Evolutionary conservation across 805 yeast genomes (phyloP).

Genomic region (Blastobotrys attinorum): DNA sequence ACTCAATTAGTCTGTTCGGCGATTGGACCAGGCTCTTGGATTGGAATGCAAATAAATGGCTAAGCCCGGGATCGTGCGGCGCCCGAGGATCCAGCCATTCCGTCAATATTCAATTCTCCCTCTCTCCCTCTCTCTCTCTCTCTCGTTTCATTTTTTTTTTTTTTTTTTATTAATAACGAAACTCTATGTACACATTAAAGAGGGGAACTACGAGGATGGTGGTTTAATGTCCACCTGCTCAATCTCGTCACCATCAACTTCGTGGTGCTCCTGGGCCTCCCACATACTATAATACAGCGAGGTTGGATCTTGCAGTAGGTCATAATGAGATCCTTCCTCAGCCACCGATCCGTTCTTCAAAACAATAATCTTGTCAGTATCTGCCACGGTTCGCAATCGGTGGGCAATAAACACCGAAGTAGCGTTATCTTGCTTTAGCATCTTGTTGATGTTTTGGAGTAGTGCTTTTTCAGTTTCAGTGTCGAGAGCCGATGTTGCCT

Average conservation of each 20-base stretch:
- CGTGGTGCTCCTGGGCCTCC: constrained; percentile 83
- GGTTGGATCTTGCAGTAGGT: constrained; percentile 42
- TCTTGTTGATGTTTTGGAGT: constrained; percentile 59
- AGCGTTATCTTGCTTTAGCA: constrained; percentile 49
- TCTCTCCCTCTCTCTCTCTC: no score
- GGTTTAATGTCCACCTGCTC: background rate
- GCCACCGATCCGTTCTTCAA: constrained; percentile 67
- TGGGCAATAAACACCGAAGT: constrained; percentile 94
- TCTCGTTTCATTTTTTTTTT: no score
- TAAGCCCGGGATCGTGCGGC: no score
- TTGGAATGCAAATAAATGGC: no score
- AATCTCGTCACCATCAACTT: constrained; percentile 18
- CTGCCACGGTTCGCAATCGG: constrained; percentile 86
- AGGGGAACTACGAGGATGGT: no score
- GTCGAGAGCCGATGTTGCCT: constrained; percentile 91
- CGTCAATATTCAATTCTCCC: no score
- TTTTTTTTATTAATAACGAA: no score
- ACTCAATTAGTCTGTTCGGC: no score
- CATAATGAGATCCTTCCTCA: constrained; percentile 81
- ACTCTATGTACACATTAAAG: no score
- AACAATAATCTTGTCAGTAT: constrained; percentile 86
- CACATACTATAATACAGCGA: constrained; percentile 77
- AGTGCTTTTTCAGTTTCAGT: constrained; percentile 91
- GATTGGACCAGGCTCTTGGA: no score
- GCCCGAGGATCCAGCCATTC: no score